phyloP scores from a whole-genome alignment of 805 yeast genomes.

The Hanseniaspora clermontiae region DNA sequence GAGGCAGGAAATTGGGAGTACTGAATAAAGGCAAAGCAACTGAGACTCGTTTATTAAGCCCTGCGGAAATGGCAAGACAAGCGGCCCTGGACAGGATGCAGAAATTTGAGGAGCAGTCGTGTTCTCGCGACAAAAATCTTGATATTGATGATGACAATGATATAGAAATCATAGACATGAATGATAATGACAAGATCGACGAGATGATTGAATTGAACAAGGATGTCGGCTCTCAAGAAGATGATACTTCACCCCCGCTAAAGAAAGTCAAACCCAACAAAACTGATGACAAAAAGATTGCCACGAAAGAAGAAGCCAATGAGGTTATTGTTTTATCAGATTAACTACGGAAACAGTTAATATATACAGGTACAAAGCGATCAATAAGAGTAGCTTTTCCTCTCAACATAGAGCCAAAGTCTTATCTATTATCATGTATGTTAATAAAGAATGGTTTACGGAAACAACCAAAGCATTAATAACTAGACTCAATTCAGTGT shows the following conservation, averaged over 20 bases:
- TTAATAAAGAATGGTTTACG: neutral
- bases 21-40: slow-evolving; percentile 10
- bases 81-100: slow-evolving; percentile 25
- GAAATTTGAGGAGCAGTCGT: slow-evolving; percentile 19
- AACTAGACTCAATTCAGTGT: neutral
- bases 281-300: neutral
- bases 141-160: neutral
- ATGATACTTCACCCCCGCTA: neutral
- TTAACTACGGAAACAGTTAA: neutral
- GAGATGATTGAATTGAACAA: neutral
- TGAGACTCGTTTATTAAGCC: slow-evolving; percentile 8
- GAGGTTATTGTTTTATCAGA: slow-evolving; percentile 7
- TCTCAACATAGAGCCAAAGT: neutral
- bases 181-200: neutral
- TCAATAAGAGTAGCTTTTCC: neutral
- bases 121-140: slow-evolving; percentile 15
- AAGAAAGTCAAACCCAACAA: neutral
- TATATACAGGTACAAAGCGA: neutral
- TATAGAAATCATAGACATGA: neutral
- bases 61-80: slow-evolving; percentile 26
- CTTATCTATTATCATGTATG: neutral
- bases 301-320: neutral
- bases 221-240: neutral
- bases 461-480: neutral
- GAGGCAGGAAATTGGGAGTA: slow-evolving; percentile 11